These are phyloP conservation scores for Fraxinus nigra DNA, from an alignment of 305 asterid species.

Conservation along the genomic window DNA sequence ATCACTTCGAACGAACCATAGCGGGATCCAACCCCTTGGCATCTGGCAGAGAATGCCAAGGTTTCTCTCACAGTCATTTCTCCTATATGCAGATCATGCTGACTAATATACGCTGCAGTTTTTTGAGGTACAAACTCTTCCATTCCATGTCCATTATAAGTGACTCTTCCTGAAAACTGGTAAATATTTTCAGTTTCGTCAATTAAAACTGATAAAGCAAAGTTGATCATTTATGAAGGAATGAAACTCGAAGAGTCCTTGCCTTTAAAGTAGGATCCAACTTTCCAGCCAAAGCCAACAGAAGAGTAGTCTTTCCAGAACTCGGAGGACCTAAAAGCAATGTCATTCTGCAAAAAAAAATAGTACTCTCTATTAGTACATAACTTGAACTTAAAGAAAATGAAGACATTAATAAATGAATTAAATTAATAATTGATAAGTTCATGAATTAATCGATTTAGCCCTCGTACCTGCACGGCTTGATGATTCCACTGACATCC, in stretches of 20 bases:
- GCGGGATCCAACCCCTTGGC: slow-evolving; percentile 82
- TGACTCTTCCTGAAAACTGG: slow-evolving; percentile 60
- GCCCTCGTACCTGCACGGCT: slow-evolving; percentile 47
- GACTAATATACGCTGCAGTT: slow-evolving; percentile 79
- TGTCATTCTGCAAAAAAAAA: slow-evolving; percentile 42
- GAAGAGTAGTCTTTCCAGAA: slow-evolving; percentile 61
- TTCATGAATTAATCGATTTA: background rate
- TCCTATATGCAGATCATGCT: slow-evolving; percentile 66
- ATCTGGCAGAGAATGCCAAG: slow-evolving; percentile 74
- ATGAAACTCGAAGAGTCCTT: background rate
- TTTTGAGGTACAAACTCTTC: slow-evolving; percentile 73
- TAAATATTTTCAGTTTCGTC: background rate
- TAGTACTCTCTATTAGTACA: background rate
- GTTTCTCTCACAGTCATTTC: slow-evolving; percentile 92
- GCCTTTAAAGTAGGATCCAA: slow-evolving; percentile 63
- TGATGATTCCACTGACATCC: slow-evolving; percentile 67
- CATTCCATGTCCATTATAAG: slow-evolving; percentile 73
- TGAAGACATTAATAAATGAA: background rate
- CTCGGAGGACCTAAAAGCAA: slow-evolving; percentile 70
- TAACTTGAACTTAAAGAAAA: background rate
- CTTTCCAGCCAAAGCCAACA: slow-evolving; percentile 79
- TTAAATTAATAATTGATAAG: background rate
- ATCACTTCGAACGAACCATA: slow-evolving; percentile 51
- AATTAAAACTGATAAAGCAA: background rate
- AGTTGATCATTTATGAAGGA: background rate